These are phyloP conservation scores for Cryoendolithus antarcticus DNA, from an alignment of 2,329 filamentous ascomycete genomes.

Conservation along the genomic window DNA sequence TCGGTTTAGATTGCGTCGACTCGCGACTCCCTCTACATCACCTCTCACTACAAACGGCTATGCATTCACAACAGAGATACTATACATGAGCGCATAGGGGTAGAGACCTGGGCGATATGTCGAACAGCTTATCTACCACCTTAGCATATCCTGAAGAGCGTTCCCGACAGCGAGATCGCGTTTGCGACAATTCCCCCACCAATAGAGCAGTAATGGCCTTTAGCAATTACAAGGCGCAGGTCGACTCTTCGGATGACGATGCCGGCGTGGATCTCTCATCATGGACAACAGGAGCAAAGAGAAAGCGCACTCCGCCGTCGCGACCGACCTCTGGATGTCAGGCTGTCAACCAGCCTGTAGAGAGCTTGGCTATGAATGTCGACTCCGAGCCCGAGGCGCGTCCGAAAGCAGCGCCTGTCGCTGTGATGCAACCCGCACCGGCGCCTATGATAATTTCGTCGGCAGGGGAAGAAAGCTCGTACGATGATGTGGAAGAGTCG, in stretches of 20 bases:
- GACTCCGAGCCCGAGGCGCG: conserved; percentile 6
- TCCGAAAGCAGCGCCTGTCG: conserved; percentile 7
- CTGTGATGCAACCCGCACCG: conserved; percentile 9
- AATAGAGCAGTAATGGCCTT: conserved; percentile 11
- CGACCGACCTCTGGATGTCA: conserved; percentile 5
- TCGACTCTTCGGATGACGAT: conserved; percentile 19
- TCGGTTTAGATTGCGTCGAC: no score
- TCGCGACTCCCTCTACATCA: no score
- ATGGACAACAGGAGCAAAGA: conserved; percentile 14
- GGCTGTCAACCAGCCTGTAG: conserved; percentile 3
- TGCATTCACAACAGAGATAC: no score
- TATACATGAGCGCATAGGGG: no score
- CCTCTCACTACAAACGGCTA: no score
- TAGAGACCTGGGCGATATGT: no score
- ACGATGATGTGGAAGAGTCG: background rate
- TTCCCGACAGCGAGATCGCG: no score
- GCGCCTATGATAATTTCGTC: conserved; percentile 4
- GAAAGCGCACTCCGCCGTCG: conserved; percentile 1
- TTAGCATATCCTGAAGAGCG: no score
- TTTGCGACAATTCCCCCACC: no score
- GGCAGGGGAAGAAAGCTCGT: conserved; percentile 2
- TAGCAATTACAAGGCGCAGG: conserved; percentile 13
- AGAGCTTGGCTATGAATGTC: conserved; percentile 1
- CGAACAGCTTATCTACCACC: no score
- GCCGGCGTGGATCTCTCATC: conserved; percentile 14